A percentile compares a stretch with the other conserved stretches of the same genome.
Conservation (phyloP, 495 filamentous ascomycete genomes). For the Daldinia childiae region DNA sequence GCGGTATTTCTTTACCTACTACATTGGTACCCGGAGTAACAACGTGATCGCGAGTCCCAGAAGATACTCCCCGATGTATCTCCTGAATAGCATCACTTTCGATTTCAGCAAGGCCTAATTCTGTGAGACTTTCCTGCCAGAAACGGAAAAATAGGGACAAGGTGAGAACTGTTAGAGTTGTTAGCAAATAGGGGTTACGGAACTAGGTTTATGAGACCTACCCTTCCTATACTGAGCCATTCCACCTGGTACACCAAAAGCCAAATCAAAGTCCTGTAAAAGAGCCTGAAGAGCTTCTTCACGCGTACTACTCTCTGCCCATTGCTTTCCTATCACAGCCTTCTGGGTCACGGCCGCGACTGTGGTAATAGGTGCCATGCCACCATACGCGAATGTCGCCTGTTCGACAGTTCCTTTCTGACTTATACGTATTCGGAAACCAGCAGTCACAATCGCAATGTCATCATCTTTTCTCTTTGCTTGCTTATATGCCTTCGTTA, state of each 20-base stretch:
- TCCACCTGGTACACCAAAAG: slow-evolving; percentile 81
- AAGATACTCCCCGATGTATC: slow-evolving; percentile 65
- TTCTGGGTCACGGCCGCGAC: slow-evolving; percentile 71
- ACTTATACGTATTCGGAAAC: slow-evolving; percentile 71
- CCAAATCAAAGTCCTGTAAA: slow-evolving; percentile 77
- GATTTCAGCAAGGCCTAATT: slow-evolving; percentile 45
- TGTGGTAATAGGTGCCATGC: slow-evolving; percentile 79
- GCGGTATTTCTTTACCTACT: slow-evolving; percentile 75
- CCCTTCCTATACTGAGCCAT: slow-evolving; percentile 86
- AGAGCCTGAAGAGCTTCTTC: slow-evolving; percentile 78
- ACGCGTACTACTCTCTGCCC: slow-evolving; percentile 70
- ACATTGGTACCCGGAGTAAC: slow-evolving; percentile 64
- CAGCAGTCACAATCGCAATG: slow-evolving; percentile 85
- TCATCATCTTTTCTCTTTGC: slow-evolving; percentile 88
- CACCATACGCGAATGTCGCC: slow-evolving; percentile 77
- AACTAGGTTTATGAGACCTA: slow-evolving; percentile 54
- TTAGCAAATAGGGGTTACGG: slow-evolving; percentile 5
- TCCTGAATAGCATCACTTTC: slow-evolving; percentile 61
- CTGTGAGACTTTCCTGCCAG: slow-evolving; percentile 63
- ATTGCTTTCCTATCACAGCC: slow-evolving; percentile 72
- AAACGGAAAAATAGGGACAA: slow-evolving; percentile 80
- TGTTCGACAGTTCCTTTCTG: slow-evolving; percentile 66
- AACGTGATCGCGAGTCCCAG: slow-evolving; percentile 65
- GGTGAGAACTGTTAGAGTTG: slow-evolving; percentile 49
- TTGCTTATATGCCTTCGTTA: slow-evolving; percentile 79